phyloP scores from a whole-genome alignment of 805 yeast genomes.

The Pichia paraexigua region DNA sequence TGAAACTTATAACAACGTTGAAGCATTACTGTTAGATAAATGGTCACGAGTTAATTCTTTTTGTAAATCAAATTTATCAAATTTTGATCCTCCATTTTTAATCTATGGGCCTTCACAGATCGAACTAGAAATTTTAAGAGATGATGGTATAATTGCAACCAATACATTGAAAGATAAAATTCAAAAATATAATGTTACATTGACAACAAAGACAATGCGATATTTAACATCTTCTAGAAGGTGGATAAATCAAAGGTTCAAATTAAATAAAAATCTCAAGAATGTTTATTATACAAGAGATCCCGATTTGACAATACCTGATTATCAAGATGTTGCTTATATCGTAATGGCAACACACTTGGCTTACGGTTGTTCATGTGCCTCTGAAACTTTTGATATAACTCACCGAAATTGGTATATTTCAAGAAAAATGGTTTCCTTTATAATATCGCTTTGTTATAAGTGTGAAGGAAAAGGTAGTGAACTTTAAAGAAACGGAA shows the following conservation, averaged over 20 bases:
- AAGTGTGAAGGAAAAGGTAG: slow-evolving; percentile 11
- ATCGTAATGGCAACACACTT: slow-evolving; percentile 26
- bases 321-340: slow-evolving; percentile 23
- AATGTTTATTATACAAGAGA: slow-evolving; percentile 24
- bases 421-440: slow-evolving; percentile 23
- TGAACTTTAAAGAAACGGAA: background rate
- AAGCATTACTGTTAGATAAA: slow-evolving; percentile 7
- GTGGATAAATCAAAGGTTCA: slow-evolving; percentile 28
- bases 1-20: slow-evolving; percentile 3
- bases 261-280: slow-evolving; percentile 13
- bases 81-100: slow-evolving; percentile 19
- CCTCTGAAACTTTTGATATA: slow-evolving; percentile 20
- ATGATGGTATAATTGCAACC: slow-evolving; percentile 24
- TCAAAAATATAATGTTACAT: slow-evolving; percentile 17
- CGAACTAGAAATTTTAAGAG: slow-evolving; percentile 23
- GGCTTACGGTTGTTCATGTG: slow-evolving; percentile 17
- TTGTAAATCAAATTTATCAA: slow-evolving; percentile 7
- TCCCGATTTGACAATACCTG: slow-evolving; percentile 23
- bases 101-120: slow-evolving; percentile 28
- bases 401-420: slow-evolving; percentile 26
- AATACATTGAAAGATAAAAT: slow-evolving; percentile 20
- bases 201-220: slow-evolving; percentile 25
- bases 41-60: slow-evolving; percentile 6
- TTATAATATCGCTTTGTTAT: slow-evolving; percentile 18
- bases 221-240: slow-evolving; percentile 25